phyloP scores from a whole-genome alignment of 2,329 filamentous ascomycete species.

The Fusarium sp. region DNA sequence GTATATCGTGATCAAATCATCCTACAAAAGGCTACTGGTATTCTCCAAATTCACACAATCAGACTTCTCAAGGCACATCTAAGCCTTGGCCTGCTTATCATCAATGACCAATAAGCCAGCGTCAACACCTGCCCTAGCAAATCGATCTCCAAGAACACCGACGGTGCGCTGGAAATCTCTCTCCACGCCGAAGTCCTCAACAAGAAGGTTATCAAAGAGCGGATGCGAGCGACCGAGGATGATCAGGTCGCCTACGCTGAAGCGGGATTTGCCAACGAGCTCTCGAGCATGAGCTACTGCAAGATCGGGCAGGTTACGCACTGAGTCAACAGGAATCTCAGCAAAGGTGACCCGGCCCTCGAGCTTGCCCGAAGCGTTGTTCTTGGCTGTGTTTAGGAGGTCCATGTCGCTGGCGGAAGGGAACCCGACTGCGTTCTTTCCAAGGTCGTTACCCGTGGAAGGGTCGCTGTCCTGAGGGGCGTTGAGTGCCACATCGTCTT shows the following conservation, averaged over 20 bases:
- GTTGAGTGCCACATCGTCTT: slow-evolving; percentile 31
- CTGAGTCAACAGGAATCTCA: slow-evolving; percentile 40
- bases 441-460: slow-evolving; percentile 11
- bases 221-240: slow-evolving; percentile 42
- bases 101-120: slow-evolving; percentile 48
- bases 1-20: not conserved
- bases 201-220: slow-evolving; percentile 23
- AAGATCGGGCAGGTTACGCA: slow-evolving; percentile 44
- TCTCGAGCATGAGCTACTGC: slow-evolving; percentile 35
- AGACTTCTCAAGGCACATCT: not conserved
- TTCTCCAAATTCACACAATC: not conserved
- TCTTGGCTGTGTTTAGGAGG: slow-evolving; percentile 43
- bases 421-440: slow-evolving; percentile 18
- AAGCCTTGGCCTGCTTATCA: slow-evolving; percentile 19
- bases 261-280: slow-evolving; percentile 38
- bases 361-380: slow-evolving; percentile 25
- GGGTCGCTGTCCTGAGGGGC: slow-evolving; percentile 3
- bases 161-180: slow-evolving; percentile 43
- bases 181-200: slow-evolving; percentile 41
- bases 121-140: slow-evolving; percentile 43
- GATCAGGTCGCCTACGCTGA: slow-evolving; percentile 44
- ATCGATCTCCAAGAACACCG: slow-evolving; percentile 44
- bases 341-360: slow-evolving; percentile 38
- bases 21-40: not conserved
- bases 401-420: slow-evolving; percentile 44